Conservation (phyloP, 768 basidiomycete genomes). For the Leccinellum luteum region DNA sequence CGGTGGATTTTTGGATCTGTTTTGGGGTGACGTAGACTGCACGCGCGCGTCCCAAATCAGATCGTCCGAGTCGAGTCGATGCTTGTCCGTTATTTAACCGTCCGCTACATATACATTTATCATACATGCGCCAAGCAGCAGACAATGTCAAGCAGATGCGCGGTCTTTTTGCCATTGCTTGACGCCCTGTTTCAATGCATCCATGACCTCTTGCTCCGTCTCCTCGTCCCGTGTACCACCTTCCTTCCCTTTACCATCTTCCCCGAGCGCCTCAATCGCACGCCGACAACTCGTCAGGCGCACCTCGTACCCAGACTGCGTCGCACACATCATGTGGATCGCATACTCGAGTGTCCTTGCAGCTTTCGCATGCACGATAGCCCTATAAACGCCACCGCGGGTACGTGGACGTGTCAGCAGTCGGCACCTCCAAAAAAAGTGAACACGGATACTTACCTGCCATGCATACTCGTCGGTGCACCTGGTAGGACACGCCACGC, state of each 20-base stretch:
- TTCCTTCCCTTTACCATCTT: background rate
- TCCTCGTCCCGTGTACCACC: background rate
- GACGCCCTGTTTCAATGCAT: constrained; percentile 1
- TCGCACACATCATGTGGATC: constrained; percentile 48
- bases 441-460: constrained; percentile 19
- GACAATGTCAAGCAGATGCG: background rate
- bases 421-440: background rate
- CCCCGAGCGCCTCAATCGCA: constrained; percentile 34
- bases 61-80: background rate
- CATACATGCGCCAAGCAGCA: background rate
- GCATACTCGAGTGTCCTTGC: constrained; percentile 50
- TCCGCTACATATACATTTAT: background rate
- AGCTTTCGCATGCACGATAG: constrained; percentile 37
- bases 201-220: constrained; percentile 12
- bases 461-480: constrained; percentile 14
- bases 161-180: constrained; percentile 8
- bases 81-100: background rate
- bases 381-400: constrained; percentile 29
- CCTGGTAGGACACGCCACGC: constrained; percentile 28
- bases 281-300: constrained; percentile 34
- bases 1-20: background rate
- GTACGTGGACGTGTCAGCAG: background rate
- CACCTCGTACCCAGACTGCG: constrained; percentile 45
- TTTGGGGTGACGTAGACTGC: background rate
- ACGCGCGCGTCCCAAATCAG: too few species aligned